phyloP scores from a whole-genome alignment of 2,329 filamentous ascomycete genomes.

The Aspergillus thermomutatus region DNA sequence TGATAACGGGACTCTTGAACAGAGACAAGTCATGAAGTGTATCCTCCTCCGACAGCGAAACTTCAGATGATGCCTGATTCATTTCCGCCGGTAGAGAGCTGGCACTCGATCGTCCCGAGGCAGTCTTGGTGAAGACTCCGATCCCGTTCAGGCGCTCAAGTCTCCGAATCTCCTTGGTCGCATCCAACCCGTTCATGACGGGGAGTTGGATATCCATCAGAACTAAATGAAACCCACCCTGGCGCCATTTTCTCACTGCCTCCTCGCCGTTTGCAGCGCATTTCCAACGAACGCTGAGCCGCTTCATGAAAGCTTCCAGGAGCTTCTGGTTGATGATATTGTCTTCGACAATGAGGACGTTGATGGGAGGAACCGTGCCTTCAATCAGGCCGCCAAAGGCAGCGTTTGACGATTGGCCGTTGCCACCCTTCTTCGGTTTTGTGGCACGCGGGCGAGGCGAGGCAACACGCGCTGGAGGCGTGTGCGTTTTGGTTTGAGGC shows the following conservation, averaged over 20 bases:
- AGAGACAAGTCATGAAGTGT: constrained; percentile 44
- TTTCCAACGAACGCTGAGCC: constrained; percentile 92
- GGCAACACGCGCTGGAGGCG: constrained; percentile 39
- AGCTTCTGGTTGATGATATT: constrained; percentile 97
- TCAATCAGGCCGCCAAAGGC: constrained; percentile 66
- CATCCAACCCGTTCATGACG: constrained; percentile 92
- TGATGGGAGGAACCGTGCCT: constrained; percentile 87
- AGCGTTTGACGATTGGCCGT: constrained; percentile 27
- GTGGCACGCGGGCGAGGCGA: constrained; percentile 45
- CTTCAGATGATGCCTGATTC: constrained; percentile 16
- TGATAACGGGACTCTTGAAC: constrained; percentile 97
- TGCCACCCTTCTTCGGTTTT: constrained; percentile 34
- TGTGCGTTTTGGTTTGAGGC: constrained; percentile 33
- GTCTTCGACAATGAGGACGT: constrained; percentile 95
- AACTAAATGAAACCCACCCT: constrained; percentile 90
- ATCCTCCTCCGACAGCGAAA: constrained; percentile 35
- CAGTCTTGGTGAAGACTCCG: constrained; percentile 77
- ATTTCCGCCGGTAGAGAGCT: constrained; percentile 22
- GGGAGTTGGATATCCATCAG: constrained; percentile 98
- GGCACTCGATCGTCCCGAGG: constrained; percentile 51
- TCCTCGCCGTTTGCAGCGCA: constrained; percentile 95
- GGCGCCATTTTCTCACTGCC: constrained; percentile 88
- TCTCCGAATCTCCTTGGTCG: constrained; percentile 88
- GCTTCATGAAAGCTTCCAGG: constrained; percentile 91
- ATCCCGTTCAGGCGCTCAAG: constrained; percentile 89